Evolutionary conservation across 345 rosid genomes (phyloP), one percentile per base, ranked within the genome.

Genomic region (Eucalyptus viminalis): DNA sequence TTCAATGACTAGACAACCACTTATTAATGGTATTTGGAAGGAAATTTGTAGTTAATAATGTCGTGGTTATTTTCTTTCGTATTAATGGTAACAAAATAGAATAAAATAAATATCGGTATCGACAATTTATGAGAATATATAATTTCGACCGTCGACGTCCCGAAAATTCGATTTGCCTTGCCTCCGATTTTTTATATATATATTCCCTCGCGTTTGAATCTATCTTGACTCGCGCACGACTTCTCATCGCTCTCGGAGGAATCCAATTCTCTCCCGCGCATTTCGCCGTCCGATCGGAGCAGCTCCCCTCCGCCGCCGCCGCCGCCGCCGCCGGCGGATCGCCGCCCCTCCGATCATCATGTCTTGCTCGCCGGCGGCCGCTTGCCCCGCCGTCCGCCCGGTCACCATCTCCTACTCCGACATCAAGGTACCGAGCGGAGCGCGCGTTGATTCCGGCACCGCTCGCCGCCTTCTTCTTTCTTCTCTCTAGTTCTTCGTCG

Each of bases 371-470:
- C 10, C 81, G 81, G 81, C 11, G 45, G 25, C 45, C 27, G 45
- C 81, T 89, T 90, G 92, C 90, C 96, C 95, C n/a, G 93, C 95
- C 22, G 92, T 94, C 90, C 91, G 93, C 53, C 95, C 97, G 2
- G 96, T 96, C 92, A 94, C 96, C 89, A 85, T 97, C 92, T 90
- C 99, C 13, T 97, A 92, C 95, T 92, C 94, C 53, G 94, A 95
- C 43, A 96, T 97, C 93, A 91, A 95, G 97, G 99, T 95, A 34
- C 49, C 89, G 49, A 54, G 72, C 44, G 29, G 69, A 54, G 17
- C 40, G 54, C 29, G 29, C 87, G 40, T 58, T 8, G 51, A 19
- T 44, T 67, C 89, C 53, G 87, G 81, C 90, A 86, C 87, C 81
- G 45, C 89, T 80, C 49, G 89, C 89, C 87, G 91, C 7, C 31